These are phyloP conservation scores for Backusella westeae DNA, from an alignment of 192 early-diverging fungal species.

Conservation along the genomic window DNA sequence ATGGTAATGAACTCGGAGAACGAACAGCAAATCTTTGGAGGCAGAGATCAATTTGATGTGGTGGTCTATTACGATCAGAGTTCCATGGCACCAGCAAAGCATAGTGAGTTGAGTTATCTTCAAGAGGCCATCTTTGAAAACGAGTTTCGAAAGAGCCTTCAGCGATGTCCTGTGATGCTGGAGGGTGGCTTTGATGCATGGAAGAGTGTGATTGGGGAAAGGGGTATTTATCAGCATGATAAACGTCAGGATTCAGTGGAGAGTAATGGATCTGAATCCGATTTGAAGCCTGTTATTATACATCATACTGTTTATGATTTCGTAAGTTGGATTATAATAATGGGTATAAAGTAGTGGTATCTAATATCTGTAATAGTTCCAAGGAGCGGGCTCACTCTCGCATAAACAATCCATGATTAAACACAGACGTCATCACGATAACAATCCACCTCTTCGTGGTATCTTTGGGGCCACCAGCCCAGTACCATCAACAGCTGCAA, in stretches of 20 bases:
- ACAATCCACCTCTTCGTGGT: constrained; percentile 14
- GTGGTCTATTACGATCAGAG: constrained; percentile 70
- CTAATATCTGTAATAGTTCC: not conserved
- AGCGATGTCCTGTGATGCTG: constrained; percentile 64
- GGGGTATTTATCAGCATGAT: constrained; percentile 36
- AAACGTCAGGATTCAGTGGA: not conserved
- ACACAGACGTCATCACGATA: not conserved
- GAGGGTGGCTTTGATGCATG: constrained; percentile 83
- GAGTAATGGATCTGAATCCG: not conserved
- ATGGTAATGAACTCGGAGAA: constrained; percentile 55
- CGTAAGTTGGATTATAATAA: not conserved
- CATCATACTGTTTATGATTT: constrained; percentile 16
- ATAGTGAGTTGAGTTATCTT: constrained; percentile 42
- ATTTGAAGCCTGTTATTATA: not conserved
- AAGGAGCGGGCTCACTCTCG: not conserved
- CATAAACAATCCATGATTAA: not conserved
- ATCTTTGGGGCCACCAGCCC: not conserved
- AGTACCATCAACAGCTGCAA: not conserved
- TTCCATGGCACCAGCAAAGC: constrained; percentile 37
- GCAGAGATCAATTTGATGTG: constrained; percentile 65
- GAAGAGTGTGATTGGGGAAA: constrained; percentile 49
- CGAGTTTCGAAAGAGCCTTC: constrained; percentile 52
- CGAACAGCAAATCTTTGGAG: constrained; percentile 64
- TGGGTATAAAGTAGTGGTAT: not conserved
- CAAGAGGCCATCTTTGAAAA: constrained; percentile 61